Base-by-base conservation (phyloP, 2,329 filamentous ascomycete species). In the Phialophora tarda region DNA sequence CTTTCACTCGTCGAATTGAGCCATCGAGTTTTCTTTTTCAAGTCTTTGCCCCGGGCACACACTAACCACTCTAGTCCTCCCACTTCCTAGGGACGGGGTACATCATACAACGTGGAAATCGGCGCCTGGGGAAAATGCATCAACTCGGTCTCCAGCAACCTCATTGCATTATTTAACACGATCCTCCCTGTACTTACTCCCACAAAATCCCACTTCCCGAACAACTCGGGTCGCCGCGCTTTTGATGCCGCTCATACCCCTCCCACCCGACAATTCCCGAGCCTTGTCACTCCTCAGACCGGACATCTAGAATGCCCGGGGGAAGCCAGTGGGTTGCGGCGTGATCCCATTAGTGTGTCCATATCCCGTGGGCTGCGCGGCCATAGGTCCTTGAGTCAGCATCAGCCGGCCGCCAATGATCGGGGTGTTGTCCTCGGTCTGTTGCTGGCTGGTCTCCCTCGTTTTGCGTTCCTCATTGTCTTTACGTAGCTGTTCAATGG, bases 381-480 rank as follows among this genome's bases (percentile, higher is more conserved):
- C 81, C 78, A 75, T 80, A 71, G 94, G 92, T 10, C 93, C 95
- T 75, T 96, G 93, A 44, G 95, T 99, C 73, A 99, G 91, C 93
- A 99, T 96, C 60, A 99, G 86, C 61, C 95, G 89, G 69, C 88
- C 90, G 62, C 94, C 93, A 28, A 99, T 87, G 74, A 99, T 98
- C 4, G 95, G 95, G 0, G 92, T 93, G 79, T 91, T 94, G 75
- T 96, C 93, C 75, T 98, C 93, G 63, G 93, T 91, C 83, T 92
- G 94, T 82, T 94, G 88, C 71, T 95, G 91, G 71, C 88, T 88
- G 41, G 84, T 84, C 81, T 89, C 87, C 69, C 82, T 82, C 21
- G 82, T 80, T 79, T 97, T 97, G 75, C 93, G 90, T 77, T 93
- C 91, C 80, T 99, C 96, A 76, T 98, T 99, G 81, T 99, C 96